phyloP scores from a whole-genome alignment of 257 asterid species.

The Gardenia jasminoides region DNA sequence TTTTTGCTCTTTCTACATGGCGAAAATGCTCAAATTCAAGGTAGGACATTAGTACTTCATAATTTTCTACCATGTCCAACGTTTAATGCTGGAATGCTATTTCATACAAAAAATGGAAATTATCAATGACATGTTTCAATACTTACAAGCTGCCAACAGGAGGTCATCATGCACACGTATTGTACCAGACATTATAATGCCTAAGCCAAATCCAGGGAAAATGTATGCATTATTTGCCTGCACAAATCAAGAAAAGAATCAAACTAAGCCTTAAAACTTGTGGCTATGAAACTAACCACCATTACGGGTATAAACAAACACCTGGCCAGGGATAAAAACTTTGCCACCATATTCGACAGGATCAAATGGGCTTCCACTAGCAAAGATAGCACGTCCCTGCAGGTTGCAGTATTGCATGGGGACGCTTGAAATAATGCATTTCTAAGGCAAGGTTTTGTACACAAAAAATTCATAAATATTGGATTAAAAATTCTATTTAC shows the following conservation, averaged over 20 bases:
- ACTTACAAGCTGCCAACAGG: slow-evolving; percentile 95
- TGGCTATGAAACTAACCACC: neutral
- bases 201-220: slow-evolving; percentile 90
- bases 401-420: slow-evolving; percentile 35
- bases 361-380: slow-evolving; percentile 75
- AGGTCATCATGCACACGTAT: slow-evolving; percentile 90
- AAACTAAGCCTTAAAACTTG: neutral
- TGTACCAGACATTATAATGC: slow-evolving; percentile 88
- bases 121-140: neutral
- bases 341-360: slow-evolving; percentile 53
- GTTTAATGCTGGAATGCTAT: neutral
- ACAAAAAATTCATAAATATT: slow-evolving; percentile 10
- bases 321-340: slow-evolving; percentile 51
- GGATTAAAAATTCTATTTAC: slow-evolving; percentile 52
- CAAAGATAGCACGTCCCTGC: slow-evolving; percentile 73
- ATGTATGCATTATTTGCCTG: slow-evolving; percentile 91
- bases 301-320: slow-evolving; percentile 17
- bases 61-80: neutral
- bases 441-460: slow-evolving; percentile 3
- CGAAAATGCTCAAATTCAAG: neutral
- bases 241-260: neutral
- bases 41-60: neutral
- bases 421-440: neutral
- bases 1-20: neutral
- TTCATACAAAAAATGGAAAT: neutral